phyloP scores from a whole-genome alignment of 495 filamentous ascomycete species.

The Diplogelasinospora grovesii region DNA sequence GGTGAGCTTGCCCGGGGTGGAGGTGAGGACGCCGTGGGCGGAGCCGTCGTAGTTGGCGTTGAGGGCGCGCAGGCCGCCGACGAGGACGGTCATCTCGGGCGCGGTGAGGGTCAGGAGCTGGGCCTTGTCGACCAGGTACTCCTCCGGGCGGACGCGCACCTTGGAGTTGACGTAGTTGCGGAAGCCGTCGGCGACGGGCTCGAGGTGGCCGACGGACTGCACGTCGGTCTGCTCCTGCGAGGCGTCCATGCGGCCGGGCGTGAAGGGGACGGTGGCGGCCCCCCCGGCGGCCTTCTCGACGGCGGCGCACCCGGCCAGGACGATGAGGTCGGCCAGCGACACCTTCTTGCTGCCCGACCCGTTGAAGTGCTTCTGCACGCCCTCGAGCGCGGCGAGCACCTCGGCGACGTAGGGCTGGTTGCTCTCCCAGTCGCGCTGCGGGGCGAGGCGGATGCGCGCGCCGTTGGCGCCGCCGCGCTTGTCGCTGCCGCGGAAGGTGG shows the following conservation, averaged over 20 bases:
- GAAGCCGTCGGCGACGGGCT: conserved; percentile 62
- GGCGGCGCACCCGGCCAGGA: conserved; percentile 59
- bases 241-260: conserved; percentile 42
- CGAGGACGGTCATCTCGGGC: conserved; percentile 58
- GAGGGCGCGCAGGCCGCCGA: conserved; percentile 61
- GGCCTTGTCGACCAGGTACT: conserved; percentile 61
- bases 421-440: conserved; percentile 60
- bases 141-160: conserved; percentile 51
- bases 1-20: conserved; percentile 55
- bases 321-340: conserved; percentile 65
- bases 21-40: conserved; percentile 54
- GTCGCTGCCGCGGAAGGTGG: conserved; percentile 66
- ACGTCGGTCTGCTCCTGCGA: conserved; percentile 59
- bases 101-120: conserved; percentile 59
- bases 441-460: conserved; percentile 63
- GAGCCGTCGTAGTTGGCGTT: conserved; percentile 63
- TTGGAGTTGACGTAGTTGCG: conserved; percentile 63
- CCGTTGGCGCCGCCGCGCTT: conserved; percentile 74
- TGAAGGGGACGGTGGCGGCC: conserved; percentile 42
- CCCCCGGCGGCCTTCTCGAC: conserved; percentile 59
- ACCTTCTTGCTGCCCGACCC: conserved; percentile 57
- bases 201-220: conserved; percentile 53
- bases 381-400: conserved; percentile 52
- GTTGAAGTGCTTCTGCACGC: conserved; percentile 58
- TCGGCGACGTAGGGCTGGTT: conserved; percentile 59